These are phyloP conservation scores for Gracilariopsis chorda DNA, from an alignment of 23 red algal genomes.

Conservation along the genomic window DNA sequence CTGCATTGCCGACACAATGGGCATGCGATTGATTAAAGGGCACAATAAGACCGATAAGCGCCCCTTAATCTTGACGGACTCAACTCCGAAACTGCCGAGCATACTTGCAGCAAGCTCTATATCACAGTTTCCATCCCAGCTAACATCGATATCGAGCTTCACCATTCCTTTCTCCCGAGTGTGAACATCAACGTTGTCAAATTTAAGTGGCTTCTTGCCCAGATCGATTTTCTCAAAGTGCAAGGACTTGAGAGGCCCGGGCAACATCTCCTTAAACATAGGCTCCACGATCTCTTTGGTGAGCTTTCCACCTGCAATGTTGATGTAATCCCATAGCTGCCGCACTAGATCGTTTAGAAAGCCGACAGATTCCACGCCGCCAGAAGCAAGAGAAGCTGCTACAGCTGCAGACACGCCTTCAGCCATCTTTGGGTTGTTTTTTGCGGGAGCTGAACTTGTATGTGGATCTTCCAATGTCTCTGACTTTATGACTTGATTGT, in stretches of 20 bases:
- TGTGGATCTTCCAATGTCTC: too few species aligned
- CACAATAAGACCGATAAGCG: constrained; percentile 43
- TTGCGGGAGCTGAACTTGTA: too few species aligned
- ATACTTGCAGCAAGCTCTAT: constrained; percentile 31
- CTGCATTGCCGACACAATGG: constrained; percentile 55
- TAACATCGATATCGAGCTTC: constrained; percentile 65
- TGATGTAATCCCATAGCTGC: constrained; percentile 65
- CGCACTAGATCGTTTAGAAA: constrained; percentile 70
- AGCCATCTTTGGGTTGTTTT: too few species aligned
- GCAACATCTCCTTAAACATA: constrained; percentile 58
- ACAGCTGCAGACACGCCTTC: not conserved
- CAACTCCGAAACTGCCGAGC: constrained; percentile 40
- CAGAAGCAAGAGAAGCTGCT: constrained; percentile 33
- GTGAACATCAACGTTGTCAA: constrained; percentile 69
- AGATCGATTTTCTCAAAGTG: constrained; percentile 70
- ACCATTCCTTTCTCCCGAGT: constrained; percentile 16
- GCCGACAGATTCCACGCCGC: constrained; percentile 52
- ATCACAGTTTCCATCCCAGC: constrained; percentile 63
- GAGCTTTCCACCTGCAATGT: constrained; percentile 23
- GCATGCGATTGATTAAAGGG: constrained; percentile 35
- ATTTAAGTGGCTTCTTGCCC: constrained; percentile 43
- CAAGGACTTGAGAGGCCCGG: constrained; percentile 49
- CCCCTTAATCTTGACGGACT: constrained; percentile 50
- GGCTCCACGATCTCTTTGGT: constrained; percentile 72
- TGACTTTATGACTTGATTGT: too few species aligned